phyloP scores from a whole-genome alignment of 2,329 filamentous ascomycete species.

The Penicillium sp. region DNA sequence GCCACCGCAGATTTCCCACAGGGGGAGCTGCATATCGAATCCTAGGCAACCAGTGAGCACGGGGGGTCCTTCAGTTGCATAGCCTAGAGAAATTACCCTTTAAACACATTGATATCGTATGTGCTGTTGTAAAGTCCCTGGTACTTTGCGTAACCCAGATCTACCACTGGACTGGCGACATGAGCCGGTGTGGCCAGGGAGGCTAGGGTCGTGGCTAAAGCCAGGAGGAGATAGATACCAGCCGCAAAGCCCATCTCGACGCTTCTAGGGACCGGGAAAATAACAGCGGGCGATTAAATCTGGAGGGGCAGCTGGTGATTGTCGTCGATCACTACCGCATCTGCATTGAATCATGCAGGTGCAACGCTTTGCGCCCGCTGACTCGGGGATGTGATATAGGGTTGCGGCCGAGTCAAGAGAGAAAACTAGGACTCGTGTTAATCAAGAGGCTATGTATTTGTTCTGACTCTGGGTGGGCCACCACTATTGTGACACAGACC shows the following conservation, averaged over 20 bases:
- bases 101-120: constrained; percentile 46
- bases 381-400: background rate
- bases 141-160: constrained; percentile 50
- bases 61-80: constrained; percentile 4
- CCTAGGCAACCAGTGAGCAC: constrained; percentile 15
- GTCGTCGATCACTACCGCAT: background rate
- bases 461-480: too few species aligned
- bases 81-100: constrained; percentile 40
- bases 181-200: background rate
- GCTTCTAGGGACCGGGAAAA: background rate
- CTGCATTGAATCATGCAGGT: background rate
- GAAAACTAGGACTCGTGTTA: background rate
- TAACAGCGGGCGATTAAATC: background rate
- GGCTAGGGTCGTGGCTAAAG: background rate
- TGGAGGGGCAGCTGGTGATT: background rate
- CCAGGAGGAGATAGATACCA: background rate
- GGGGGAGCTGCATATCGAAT: constrained; percentile 39
- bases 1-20: constrained; percentile 34
- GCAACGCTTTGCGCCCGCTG: background rate
- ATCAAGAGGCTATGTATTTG: background rate
- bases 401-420: background rate
- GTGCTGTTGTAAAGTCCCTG: constrained; percentile 43
- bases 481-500: too few species aligned
- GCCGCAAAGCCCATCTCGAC: background rate
- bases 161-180: constrained; percentile 27